A percentile compares a stretch with the other conserved stretches of the same genome.
These are phyloP conservation scores for Ceratobasidium sp. DNA, from an alignment of 1,284 basidiomycete species.

Conservation along the genomic window DNA sequence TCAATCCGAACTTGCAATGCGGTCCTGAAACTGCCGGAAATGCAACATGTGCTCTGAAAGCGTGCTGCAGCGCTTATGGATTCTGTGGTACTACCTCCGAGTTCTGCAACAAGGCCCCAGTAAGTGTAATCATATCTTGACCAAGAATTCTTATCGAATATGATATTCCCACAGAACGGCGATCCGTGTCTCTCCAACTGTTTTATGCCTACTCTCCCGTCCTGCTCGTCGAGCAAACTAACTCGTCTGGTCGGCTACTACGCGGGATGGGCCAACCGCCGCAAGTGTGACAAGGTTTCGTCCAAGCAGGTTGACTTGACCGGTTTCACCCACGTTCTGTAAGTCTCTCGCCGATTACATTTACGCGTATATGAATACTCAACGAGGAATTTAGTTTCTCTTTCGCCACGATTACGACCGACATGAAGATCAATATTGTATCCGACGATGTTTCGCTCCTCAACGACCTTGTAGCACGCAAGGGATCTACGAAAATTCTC, in stretches of 20 bases:
- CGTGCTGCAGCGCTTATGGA: slow-evolving; percentile 23
- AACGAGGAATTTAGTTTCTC: neutral
- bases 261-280: slow-evolving; percentile 13
- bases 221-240: slow-evolving; percentile 12
- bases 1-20: slow-evolving; percentile 23
- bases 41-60: slow-evolving; percentile 19
- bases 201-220: slow-evolving; percentile 8
- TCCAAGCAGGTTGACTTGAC: slow-evolving; percentile 16
- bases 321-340: slow-evolving; percentile 18
- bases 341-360: neutral
- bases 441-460: slow-evolving; percentile 1
- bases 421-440: slow-evolving; percentile 9
- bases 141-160: neutral
- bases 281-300: slow-evolving; percentile 11
- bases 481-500: slow-evolving; percentile 15
- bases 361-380: neutral
- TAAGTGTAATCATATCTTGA: neutral
- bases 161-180: neutral
- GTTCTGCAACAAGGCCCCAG: slow-evolving; percentile 3
- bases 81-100: slow-evolving; percentile 19
- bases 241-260: slow-evolving; percentile 18
- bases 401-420: slow-evolving; percentile 5
- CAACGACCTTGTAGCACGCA: slow-evolving; percentile 23
- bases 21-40: slow-evolving; percentile 7
- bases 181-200: slow-evolving; percentile 27